Percentiles rank a stretch among this genome's conserved stretches.
Conservation (phyloP, 768 basidiomycete genomes). For the Pleurotus tuoliensis region DNA sequence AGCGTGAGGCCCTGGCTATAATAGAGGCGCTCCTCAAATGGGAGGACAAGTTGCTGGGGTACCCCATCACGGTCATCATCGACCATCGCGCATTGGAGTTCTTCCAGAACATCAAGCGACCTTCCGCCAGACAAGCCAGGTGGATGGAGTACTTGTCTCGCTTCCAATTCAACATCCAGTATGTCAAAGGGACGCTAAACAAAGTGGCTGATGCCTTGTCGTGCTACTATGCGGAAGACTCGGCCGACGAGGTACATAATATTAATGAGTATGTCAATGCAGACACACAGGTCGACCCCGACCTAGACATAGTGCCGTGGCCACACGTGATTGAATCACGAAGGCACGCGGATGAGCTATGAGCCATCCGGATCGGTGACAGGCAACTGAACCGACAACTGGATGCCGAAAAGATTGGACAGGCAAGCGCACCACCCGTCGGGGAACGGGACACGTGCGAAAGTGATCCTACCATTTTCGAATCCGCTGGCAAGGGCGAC, state of each 20-base stretch:
- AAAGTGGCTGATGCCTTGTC: slow-evolving; percentile 27
- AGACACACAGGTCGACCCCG: slow-evolving; percentile 14
- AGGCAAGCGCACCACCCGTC: too few relatives aligned
- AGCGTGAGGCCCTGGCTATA: slow-evolving; percentile 13
- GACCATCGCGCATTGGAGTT: slow-evolving; percentile 24
- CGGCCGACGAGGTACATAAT: slow-evolving; percentile 4
- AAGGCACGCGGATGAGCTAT: not conserved
- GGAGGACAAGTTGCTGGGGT: slow-evolving; percentile 27
- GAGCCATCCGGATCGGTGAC: not conserved
- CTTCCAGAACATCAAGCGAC: slow-evolving; percentile 14
- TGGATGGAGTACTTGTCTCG: slow-evolving; percentile 25
- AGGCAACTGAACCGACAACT: too few relatives aligned
- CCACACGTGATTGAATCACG: not conserved
- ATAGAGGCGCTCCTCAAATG: slow-evolving; percentile 21
- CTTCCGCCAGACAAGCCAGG: slow-evolving; percentile 14
- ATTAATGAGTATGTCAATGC: slow-evolving; percentile 13
- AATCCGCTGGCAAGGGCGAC: too few relatives aligned
- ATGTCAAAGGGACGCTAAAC: slow-evolving; percentile 20
- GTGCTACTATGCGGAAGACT: slow-evolving; percentile 19
- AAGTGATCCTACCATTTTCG: too few relatives aligned
- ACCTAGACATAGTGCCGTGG: slow-evolving; percentile 8
- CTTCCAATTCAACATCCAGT: slow-evolving; percentile 20
- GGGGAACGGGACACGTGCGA: too few relatives aligned
- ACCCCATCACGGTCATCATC: slow-evolving; percentile 17
- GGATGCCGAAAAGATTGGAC: too few relatives aligned